Conservation (phyloP, 306 rosid genomes). For the Medicago ruthenica region DNA sequence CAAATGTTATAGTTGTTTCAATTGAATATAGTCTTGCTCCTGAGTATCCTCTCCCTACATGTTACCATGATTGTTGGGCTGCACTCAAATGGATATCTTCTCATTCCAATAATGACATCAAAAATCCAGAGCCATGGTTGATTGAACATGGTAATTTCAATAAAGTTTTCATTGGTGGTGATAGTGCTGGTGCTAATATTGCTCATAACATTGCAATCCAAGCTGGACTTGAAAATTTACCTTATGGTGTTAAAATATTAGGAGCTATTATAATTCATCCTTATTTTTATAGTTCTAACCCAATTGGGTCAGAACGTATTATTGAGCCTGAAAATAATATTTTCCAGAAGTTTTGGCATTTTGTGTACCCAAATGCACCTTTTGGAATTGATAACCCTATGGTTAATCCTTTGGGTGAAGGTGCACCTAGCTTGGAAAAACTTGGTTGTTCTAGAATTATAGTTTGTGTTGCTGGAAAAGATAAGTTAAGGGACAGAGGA, state of each 20-base stretch:
- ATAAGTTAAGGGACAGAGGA: constrained; percentile 47
- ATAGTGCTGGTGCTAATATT: constrained; percentile 65
- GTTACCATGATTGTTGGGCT: constrained; percentile 51
- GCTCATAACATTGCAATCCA: constrained; percentile 57
- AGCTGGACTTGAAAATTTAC: constrained; percentile 50
- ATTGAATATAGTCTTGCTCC: constrained; percentile 59
- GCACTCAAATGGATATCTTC: constrained; percentile 54
- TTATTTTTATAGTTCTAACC: constrained; percentile 50
- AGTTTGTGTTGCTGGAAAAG: constrained; percentile 50
- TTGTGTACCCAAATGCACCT: constrained; percentile 45
- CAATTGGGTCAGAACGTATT: constrained; percentile 40
- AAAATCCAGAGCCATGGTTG: constrained; percentile 56
- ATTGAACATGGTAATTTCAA: constrained; percentile 42
- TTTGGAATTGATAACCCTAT: constrained; percentile 53
- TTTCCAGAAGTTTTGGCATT: constrained; percentile 36
- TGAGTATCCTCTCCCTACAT: constrained; percentile 47
- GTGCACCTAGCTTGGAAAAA: constrained; percentile 50
- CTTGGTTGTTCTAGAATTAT: constrained; percentile 50
- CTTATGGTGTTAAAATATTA: constrained; percentile 35
- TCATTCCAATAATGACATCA: not conserved
- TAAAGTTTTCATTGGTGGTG: constrained; percentile 59
- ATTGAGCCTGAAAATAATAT: not conserved
- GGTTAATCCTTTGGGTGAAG: constrained; percentile 45
- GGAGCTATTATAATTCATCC: constrained; percentile 56
- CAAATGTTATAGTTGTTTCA: constrained; percentile 46